Conservation (phyloP, 257 asterid species). For the Nyctanthes arbortristis region DNA sequence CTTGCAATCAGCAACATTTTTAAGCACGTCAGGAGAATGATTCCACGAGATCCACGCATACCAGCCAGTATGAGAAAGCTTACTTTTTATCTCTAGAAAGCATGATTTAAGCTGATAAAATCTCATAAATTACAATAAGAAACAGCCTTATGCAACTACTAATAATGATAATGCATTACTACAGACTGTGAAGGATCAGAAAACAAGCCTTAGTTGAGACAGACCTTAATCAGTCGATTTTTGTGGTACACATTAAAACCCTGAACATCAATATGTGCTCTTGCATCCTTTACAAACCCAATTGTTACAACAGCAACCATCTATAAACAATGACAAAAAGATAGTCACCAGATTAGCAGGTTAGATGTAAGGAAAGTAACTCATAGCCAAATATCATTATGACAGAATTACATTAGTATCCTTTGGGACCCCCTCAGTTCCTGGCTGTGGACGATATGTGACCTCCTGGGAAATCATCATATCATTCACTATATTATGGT, state of each 20-base stretch:
- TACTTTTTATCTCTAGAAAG: neutral
- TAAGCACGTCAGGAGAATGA: slow-evolving; percentile 18
- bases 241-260: slow-evolving; percentile 98
- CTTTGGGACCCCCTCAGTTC: slow-evolving; percentile 65
- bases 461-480: slow-evolving; percentile 97
- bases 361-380: slow-evolving; percentile 3
- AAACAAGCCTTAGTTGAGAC: slow-evolving; percentile 3
- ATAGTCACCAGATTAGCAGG: slow-evolving; percentile 23
- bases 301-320: slow-evolving; percentile 85
- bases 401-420: slow-evolving; percentile 57
- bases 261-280: slow-evolving; percentile 91
- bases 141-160: neutral
- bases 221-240: slow-evolving; percentile 94
- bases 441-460: slow-evolving; percentile 87
- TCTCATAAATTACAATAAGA: neutral
- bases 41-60: neutral
- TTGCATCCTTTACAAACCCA: slow-evolving; percentile 98
- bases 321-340: slow-evolving; percentile 38
- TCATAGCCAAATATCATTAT: slow-evolving; percentile 4
- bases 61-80: neutral
- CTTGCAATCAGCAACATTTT: slow-evolving; percentile 1
- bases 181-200: neutral
- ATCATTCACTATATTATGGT: slow-evolving; percentile 93
- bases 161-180: neutral
- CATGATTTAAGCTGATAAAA: neutral